Conservation (phyloP, 2,329 filamentous ascomycete genomes). For the Diaporthe longicolla region DNA sequence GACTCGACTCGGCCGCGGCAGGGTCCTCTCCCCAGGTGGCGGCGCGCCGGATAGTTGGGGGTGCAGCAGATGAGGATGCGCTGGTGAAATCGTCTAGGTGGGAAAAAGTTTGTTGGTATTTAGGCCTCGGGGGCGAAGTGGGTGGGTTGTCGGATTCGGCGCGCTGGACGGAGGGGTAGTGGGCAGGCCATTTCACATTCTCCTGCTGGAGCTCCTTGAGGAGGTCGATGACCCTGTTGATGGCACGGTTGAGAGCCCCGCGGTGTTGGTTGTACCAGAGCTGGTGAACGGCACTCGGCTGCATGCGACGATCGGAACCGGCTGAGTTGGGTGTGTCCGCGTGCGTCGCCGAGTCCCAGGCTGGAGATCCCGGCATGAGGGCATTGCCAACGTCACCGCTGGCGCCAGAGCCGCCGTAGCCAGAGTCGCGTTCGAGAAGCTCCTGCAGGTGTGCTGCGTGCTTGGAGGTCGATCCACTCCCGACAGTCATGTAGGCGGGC, state of each 20-base stretch:
- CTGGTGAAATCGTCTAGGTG: constrained; percentile 63
- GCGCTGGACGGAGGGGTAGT: constrained; percentile 89
- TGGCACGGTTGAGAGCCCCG: constrained; percentile 86
- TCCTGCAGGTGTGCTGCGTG: constrained; percentile 85
- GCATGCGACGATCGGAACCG: constrained; percentile 75
- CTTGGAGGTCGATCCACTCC: constrained; percentile 83
- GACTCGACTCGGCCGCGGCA: constrained; percentile 79
- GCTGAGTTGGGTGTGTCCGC: constrained; percentile 69
- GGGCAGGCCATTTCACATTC: constrained; percentile 93
- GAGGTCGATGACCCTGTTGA: constrained; percentile 87
- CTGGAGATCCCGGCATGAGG: constrained; percentile 54
- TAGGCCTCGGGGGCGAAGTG: constrained; percentile 70
- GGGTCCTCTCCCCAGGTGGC: constrained; percentile 78
- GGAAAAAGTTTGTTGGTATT: constrained; percentile 74
- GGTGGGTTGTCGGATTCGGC: constrained; percentile 60
- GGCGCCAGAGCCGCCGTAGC: constrained; percentile 86
- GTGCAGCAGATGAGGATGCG: constrained; percentile 50
- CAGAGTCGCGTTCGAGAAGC: constrained; percentile 89
- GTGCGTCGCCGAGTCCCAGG: constrained; percentile 61
- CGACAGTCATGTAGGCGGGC: constrained; percentile 84
- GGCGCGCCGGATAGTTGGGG: constrained; percentile 71
- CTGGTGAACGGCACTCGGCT: constrained; percentile 90
- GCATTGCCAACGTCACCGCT: constrained; percentile 67
- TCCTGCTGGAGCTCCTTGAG: constrained; percentile 87
- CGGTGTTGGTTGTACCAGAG: constrained; percentile 96